Evolutionary conservation across 2,329 filamentous ascomycete genomes (phyloP).

Genomic region (Aspergillus costaricaensis): DNA sequence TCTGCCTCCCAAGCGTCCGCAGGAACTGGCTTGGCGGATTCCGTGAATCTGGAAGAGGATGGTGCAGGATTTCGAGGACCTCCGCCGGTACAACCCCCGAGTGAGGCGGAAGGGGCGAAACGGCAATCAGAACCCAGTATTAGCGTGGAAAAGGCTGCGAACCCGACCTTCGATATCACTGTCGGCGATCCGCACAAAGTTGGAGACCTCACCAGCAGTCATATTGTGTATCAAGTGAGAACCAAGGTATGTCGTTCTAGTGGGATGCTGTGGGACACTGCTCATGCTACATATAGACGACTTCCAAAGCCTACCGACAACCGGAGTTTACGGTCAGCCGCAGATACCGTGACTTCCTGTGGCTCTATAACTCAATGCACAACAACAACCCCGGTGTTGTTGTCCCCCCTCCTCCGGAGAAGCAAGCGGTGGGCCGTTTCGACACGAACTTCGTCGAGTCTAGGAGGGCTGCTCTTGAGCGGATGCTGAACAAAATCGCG

Average conservation of each 20-base stretch:
- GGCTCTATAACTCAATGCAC: conserved; percentile 94
- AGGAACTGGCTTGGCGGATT: conserved; percentile 59
- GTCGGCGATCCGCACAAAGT: conserved; percentile 98
- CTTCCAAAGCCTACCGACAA: conserved; percentile 92
- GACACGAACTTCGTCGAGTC: conserved; percentile 97
- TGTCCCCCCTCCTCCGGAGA: conserved; percentile 93
- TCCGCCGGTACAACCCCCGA: conserved; percentile 59
- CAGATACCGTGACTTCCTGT: conserved; percentile 93
- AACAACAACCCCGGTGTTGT: conserved; percentile 93
- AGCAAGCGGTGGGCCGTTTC: conserved; percentile 94
- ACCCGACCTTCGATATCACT: conserved; percentile 84
- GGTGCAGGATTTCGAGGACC: conserved; percentile 64
- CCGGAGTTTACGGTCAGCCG: conserved; percentile 91
- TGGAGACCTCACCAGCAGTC: conserved; percentile 91
- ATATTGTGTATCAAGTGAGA: conserved; percentile 94
- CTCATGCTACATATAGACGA: conserved; percentile 62
- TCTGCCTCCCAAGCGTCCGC: conserved; percentile 51
- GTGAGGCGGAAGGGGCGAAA: conserved; percentile 46
- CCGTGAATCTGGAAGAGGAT: conserved; percentile 71
- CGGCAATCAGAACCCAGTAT: conserved; percentile 72
- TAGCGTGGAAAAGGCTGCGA: conserved; percentile 88
- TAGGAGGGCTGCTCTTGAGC: conserved; percentile 84
- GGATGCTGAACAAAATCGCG: conserved; percentile 96
- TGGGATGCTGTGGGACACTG: neutral
- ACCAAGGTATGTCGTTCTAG: conserved; percentile 69